Conservation (phyloP, 2,329 filamentous ascomycete species). For the Colletotrichum magnum region DNA sequence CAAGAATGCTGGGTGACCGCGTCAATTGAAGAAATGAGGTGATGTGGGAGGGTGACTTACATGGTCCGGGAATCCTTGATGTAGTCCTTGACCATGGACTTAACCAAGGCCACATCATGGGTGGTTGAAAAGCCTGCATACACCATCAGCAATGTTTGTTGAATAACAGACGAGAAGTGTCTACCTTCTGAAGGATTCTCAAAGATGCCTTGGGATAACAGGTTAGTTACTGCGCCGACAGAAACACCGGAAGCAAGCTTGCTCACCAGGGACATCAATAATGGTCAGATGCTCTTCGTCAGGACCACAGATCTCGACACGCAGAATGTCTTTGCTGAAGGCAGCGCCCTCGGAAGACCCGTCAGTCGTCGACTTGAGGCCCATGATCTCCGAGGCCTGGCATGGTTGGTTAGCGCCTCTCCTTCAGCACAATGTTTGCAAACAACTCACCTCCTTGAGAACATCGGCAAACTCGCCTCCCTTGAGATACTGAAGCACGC, state of each 20-base stretch:
- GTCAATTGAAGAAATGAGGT: neutral
- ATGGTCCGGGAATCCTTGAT: constrained; percentile 64
- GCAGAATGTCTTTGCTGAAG: constrained; percentile 42
- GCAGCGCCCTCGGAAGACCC: constrained; percentile 3
- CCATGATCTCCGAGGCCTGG: constrained; percentile 29
- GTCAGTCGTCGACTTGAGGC: constrained; percentile 6
- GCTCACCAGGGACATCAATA: constrained; percentile 58
- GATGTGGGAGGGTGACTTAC: constrained; percentile 33
- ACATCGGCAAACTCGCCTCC: constrained; percentile 40
- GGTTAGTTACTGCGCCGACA: no score
- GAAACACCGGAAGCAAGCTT: constrained; percentile 38
- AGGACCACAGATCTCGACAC: constrained; percentile 43
- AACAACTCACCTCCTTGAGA: constrained; percentile 44
- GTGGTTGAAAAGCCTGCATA: constrained; percentile 49
- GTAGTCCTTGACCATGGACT: constrained; percentile 53
- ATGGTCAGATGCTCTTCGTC: constrained; percentile 43
- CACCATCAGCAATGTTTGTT: neutral
- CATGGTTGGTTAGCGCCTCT: neutral
- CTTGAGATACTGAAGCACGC: constrained; percentile 87
- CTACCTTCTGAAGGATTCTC: constrained; percentile 36
- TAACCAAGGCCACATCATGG: constrained; percentile 32
- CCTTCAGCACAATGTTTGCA: constrained; percentile 45
- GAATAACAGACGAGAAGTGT: neutral
- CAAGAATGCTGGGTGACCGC: constrained; percentile 52
- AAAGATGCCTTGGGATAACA: constrained; percentile 35